Base-by-base conservation (phyloP, 2,329 filamentous ascomycete genomes). In the Diplodia seriata region DNA sequence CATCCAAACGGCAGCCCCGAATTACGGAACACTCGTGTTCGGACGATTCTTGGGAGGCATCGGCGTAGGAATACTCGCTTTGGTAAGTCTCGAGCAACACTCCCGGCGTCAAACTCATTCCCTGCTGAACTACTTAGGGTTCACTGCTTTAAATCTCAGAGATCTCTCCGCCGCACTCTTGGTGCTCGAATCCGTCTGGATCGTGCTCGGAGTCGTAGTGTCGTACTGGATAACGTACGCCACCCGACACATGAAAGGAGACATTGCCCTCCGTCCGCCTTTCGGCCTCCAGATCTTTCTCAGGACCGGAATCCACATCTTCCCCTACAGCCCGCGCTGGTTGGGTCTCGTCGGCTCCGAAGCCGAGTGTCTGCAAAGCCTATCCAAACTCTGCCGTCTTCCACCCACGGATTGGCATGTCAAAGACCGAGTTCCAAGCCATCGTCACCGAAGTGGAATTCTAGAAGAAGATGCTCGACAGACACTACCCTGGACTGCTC, bases 61-160 rank as follows among this genome's bases (percentile, higher is more conserved):
- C 18, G 76, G 76, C 1, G 73, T 77, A 14, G 76, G 74, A 29
- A 76, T 75, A 70, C 69, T 77, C 15, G 70, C 68, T n/a, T 72
- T 75, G 54, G 55, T 63, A 18, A 2, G 55, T 38, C 89, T 26
- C n/a, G 4, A 0, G 5, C 18, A 5, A 7, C 1, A 7, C 15
- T 7, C 6, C 3, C 9, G 8, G 7, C 1, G 3, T 5, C 6
- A 5, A 61, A 11, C 15, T 6, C 15, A 6, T 20, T 33, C 8
- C 72, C 82, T 84, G 73, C 84, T 23, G n/a, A 4, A 56, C 23
- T 33, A 3, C 31, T 1, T 26, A 67, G 69, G 75, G 78, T 70
- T 79, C 79, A 68, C 79, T 80, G 66, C 71, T 94, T 81, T 94
- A 93, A 86, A 93, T 94, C 90, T 91, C 89, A 55, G 91, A 93